Conservation (phyloP, 768 basidiomycete species). For the Rossbeevera mucosa region DNA sequence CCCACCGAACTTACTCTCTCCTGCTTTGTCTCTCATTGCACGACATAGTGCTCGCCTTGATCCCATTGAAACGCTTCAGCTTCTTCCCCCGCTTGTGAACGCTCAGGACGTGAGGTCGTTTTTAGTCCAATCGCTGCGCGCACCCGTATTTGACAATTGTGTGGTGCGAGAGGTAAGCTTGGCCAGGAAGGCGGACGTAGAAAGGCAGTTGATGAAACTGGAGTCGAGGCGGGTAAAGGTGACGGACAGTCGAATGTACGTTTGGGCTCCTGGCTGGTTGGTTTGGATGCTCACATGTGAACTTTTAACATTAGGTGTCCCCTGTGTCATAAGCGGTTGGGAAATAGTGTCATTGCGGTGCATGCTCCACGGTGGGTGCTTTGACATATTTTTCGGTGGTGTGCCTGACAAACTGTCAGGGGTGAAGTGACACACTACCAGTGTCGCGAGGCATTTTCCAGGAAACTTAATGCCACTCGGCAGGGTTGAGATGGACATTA, state of each 20-base stretch:
- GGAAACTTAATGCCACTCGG: conserved; percentile 41
- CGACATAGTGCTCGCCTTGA: conserved; percentile 82
- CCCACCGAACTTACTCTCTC: conserved; percentile 57
- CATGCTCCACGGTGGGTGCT: conserved; percentile 73
- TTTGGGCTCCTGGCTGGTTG: conserved; percentile 6
- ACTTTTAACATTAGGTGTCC: conserved; percentile 62
- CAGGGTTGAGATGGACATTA: conserved; percentile 8
- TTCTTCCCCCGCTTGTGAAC: conserved; percentile 87
- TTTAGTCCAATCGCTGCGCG: conserved; percentile 63
- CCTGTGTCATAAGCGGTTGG: conserved; percentile 91
- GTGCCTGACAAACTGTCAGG: conserved; percentile 37
- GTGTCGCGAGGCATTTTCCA: conserved; percentile 81
- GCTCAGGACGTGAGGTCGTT: conserved; percentile 77
- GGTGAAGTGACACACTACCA: conserved; percentile 97
- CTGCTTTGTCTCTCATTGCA: conserved; percentile 85
- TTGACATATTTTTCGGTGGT: not conserved
- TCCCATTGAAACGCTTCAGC: conserved; percentile 72
- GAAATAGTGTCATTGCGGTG: conserved; percentile 89
- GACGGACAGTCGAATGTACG: conserved; percentile 89
- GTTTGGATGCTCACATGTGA: not conserved
- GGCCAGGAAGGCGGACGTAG: conserved; percentile 73
- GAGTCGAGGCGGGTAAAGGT: conserved; percentile 84
- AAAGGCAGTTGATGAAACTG: conserved; percentile 65
- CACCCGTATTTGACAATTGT: conserved; percentile 62
- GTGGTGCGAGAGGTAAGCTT: conserved; percentile 68